A percentile compares a stretch with the other conserved stretches of the same genome.
Conservation (phyloP, 2,329 filamentous ascomycete species). For the Apiospora rasikravindrae region DNA sequence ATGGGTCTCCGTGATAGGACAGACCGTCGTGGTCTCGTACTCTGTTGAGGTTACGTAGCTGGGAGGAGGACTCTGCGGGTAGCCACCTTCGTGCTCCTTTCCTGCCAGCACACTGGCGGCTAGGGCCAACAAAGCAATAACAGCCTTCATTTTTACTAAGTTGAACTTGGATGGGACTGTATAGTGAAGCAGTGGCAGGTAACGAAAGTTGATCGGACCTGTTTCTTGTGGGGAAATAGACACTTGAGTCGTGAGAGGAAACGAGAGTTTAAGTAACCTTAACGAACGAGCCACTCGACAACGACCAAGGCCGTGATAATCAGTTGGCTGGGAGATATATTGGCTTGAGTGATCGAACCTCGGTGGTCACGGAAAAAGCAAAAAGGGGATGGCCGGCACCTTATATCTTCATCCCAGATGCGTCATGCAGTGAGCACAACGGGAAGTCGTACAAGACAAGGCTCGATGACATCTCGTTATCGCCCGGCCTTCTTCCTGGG, state of each 20-base stretch:
- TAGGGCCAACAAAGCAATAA: constrained; percentile 33
- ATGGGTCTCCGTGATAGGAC: constrained; percentile 39
- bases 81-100: constrained; percentile 13
- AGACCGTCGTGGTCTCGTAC: constrained; percentile 51
- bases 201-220: constrained; percentile 17
- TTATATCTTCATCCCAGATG: constrained; percentile 33
- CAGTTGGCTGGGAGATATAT: constrained; percentile 16
- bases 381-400: constrained; percentile 25
- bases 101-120: constrained; percentile 34
- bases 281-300: constrained; percentile 38
- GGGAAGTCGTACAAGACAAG: constrained; percentile 27
- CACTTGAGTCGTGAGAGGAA: constrained; percentile 24
- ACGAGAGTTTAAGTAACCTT: constrained; percentile 35
- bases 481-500: constrained; percentile 21
- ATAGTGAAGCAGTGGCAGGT: background rate
- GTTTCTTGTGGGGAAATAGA: constrained; percentile 17
- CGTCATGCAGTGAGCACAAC: constrained; percentile 17
- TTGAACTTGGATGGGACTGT: background rate
- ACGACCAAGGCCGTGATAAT: constrained; percentile 20
- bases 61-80: no score
- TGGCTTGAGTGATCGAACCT: constrained; percentile 26
- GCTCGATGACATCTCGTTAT: constrained; percentile 29
- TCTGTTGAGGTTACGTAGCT: constrained; percentile 35
- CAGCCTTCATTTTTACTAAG: constrained; percentile 36
- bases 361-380: constrained; percentile 22